Evolutionary conservation across 139 green algal species (phyloP), one percentile per base, ranked within the genome.

Genomic region (Coccomyxa sp.): DNA sequence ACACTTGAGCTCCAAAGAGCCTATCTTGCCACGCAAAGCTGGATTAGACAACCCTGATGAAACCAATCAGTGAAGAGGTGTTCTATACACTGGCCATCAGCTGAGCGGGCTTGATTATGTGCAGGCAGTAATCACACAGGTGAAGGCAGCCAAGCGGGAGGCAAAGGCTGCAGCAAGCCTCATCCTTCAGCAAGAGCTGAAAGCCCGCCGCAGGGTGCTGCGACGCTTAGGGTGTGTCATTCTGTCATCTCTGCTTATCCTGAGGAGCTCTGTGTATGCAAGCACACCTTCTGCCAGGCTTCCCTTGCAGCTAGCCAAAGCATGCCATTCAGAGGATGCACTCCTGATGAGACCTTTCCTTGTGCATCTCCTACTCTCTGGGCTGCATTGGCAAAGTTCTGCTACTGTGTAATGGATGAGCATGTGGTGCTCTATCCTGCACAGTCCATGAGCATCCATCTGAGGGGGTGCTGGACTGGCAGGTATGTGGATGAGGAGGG

Each of bases 161-260:
- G 81, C 83, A 0, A 86, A 88, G 71, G 84, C 77, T 4, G 91
- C 91, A n/a, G 74, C 81, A 68, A 78, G 81, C 33, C 78, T 95
- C 36, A 85, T 97, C 8, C 77, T 95, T 69, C 81, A 85, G 64
- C 86, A 95, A 7, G 92, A 95, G 82, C 86, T 95, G 50, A 84
- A 84, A 29, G 81, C 75, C 3, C 78, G 89, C 36, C 75, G 78
- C 64, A 68, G 90, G 16, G 85, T 97, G 82, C 89, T 97, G 75
- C 78, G 82, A 18, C 79, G 85, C 6, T 86, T 97, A 73, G 89
- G 83, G 0, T 92, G 89, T 77, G 50, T n/a, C n/a, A n/a, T n/a
- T n/a, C n/a, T 88, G n/a, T 5, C 64, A 71, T 37, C 5, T 22
- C 50, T 64, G 50, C 50, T 64, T 64, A n/a, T n/a, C n/a, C n/a